Evolutionary conservation across 805 yeast species (phyloP).

Genomic region (Nakazawaea molendinolei): DNA sequence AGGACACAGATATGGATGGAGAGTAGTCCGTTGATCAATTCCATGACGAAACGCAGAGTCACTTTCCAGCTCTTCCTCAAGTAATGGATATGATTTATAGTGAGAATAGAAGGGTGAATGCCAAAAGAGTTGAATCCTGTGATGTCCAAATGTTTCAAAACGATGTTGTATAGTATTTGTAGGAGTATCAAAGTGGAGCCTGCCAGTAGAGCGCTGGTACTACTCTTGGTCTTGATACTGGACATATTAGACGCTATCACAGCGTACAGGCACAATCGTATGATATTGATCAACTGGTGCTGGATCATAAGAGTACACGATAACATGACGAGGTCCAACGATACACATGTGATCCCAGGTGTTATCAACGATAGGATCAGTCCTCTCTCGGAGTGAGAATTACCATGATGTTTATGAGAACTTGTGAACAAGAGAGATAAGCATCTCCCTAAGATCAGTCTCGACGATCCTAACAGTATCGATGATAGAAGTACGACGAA

Average conservation of each 20-base stretch:
- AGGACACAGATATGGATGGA: conserved; percentile 10
- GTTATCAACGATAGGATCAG: conserved; percentile 1
- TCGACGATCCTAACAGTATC: conserved; percentile 12
- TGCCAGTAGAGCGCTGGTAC: conserved; percentile 23
- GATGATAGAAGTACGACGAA: conserved; percentile 10
- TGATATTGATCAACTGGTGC: conserved; percentile 6
- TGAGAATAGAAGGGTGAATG: conserved; percentile 1
- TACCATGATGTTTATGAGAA: background rate
- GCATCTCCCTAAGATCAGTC: conserved; percentile 12
- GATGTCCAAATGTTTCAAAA: conserved; percentile 3
- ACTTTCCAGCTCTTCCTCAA: conserved; percentile 8
- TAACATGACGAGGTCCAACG: conserved; percentile 2
- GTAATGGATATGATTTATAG: conserved; percentile 9
- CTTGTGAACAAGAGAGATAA: conserved; percentile 9
- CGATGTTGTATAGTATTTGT: conserved; percentile 1
- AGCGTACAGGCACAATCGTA: conserved; percentile 26
- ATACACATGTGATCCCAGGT: background rate
- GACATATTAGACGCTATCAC: conserved; percentile 27
- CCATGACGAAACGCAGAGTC: conserved; percentile 6
- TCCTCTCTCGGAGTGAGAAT: too few relatives aligned
- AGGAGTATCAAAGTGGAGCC: background rate
- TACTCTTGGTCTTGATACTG: conserved; percentile 21
- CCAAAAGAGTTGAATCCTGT: background rate
- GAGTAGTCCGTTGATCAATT: conserved; percentile 5
- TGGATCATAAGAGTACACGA: conserved; percentile 1